These are phyloP conservation scores for Aureobasidium sp. DNA, from an alignment of 2,329 filamentous ascomycete genomes.

Conservation along the genomic window DNA sequence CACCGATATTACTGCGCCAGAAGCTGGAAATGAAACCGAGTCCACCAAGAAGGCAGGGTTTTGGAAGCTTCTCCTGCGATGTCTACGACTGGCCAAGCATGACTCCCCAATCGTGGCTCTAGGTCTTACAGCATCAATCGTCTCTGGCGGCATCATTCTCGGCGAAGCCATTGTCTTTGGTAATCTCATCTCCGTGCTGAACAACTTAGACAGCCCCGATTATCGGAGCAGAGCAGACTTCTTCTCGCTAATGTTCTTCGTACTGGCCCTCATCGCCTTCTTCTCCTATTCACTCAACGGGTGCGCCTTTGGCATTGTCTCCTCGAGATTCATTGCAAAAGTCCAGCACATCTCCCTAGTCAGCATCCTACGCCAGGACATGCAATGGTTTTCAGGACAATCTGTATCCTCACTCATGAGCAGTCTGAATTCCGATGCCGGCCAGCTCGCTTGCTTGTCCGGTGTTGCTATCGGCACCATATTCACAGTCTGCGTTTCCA, in stretches of 20 bases:
- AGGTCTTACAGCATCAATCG: slow-evolving; percentile 39
- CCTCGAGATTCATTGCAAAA: slow-evolving; percentile 39
- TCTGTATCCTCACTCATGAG: slow-evolving; percentile 41
- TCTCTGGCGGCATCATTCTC: slow-evolving; percentile 47
- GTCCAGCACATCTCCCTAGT: slow-evolving; percentile 42
- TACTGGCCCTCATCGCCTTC: slow-evolving; percentile 46
- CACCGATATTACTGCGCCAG: slow-evolving; percentile 29
- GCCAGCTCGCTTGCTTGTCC: slow-evolving; percentile 42
- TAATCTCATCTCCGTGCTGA: slow-evolving; percentile 45
- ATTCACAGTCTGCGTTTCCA: slow-evolving; percentile 42
- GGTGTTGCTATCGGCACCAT: slow-evolving; percentile 45
- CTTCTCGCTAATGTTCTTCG: slow-evolving; percentile 47
- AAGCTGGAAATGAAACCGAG: slow-evolving; percentile 26
- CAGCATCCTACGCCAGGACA: slow-evolving; percentile 50
- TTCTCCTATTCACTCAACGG: slow-evolving; percentile 39
- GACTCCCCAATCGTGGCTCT: slow-evolving; percentile 35
- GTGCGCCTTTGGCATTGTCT: slow-evolving; percentile 43
- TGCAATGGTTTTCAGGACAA: slow-evolving; percentile 43
- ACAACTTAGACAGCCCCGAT: slow-evolving; percentile 28
- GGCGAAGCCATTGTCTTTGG: slow-evolving; percentile 55
- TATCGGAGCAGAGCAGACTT: slow-evolving; percentile 31
- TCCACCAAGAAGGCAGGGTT: slow-evolving; percentile 8
- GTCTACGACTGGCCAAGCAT: slow-evolving; percentile 28
- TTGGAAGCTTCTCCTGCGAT: slow-evolving; percentile 14
- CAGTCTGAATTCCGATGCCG: slow-evolving; percentile 43